Percentiles rank a stretch among this genome's conserved stretches.
Conservation (phyloP, 1,284 basidiomycete species). For the Laetiporus sulphureus region DNA sequence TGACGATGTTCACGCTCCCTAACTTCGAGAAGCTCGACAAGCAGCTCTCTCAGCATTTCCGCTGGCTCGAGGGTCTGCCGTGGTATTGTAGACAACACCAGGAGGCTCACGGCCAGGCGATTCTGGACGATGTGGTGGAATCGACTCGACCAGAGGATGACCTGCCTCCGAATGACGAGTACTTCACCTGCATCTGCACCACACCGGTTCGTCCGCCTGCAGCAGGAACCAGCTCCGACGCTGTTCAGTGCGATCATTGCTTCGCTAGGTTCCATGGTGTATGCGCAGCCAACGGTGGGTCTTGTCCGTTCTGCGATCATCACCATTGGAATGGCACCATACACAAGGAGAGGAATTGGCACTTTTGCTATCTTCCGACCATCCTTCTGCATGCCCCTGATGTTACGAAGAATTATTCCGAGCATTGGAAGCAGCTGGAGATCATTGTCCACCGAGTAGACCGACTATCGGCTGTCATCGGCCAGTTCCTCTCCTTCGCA, state of each 20-base stretch:
- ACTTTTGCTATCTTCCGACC: constrained; percentile 69
- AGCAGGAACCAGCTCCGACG: constrained; percentile 64
- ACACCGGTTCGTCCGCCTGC: constrained; percentile 68
- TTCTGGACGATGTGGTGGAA: constrained; percentile 67
- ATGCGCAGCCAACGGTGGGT: constrained; percentile 79
- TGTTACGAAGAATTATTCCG: constrained; percentile 67
- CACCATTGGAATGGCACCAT: constrained; percentile 83
- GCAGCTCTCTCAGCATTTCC: constrained; percentile 57
- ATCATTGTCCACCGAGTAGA: constrained; percentile 71
- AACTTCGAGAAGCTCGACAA: constrained; percentile 63
- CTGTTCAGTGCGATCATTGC: constrained; percentile 82
- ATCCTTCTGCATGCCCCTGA: constrained; percentile 65
- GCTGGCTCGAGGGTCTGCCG: constrained; percentile 67
- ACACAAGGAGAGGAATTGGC: constrained; percentile 72
- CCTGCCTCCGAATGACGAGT: constrained; percentile 67
- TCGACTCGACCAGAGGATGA: constrained; percentile 71
- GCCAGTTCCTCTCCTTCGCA: constrained; percentile 70
- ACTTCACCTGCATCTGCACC: constrained; percentile 76
- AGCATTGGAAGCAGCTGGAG: constrained; percentile 70
- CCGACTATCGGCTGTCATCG: constrained; percentile 62
- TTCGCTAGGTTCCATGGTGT: constrained; percentile 77
- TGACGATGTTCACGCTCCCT: constrained; percentile 65
- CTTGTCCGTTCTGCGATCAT: constrained; percentile 83
- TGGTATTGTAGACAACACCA: constrained; percentile 69
- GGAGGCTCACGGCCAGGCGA: constrained; percentile 48